These are phyloP conservation scores for Macrophomina tecta DNA, from an alignment of 2,329 filamentous ascomycete genomes.

Conservation along the genomic window DNA sequence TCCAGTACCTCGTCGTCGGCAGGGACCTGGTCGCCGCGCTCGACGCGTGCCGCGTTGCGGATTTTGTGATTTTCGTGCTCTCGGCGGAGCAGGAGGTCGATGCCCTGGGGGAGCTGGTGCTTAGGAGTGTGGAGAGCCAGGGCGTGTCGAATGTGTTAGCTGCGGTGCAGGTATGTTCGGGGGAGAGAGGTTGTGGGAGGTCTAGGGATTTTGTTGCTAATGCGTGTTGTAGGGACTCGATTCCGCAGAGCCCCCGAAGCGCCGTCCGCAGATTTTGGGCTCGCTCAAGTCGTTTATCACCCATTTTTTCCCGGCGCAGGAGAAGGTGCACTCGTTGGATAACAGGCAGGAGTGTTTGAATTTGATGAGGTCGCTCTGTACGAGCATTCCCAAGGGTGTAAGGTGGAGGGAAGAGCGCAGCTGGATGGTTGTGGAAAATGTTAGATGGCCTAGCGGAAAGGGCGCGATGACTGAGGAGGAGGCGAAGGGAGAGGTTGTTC, in stretches of 20 bases:
- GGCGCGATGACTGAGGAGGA: conserved; percentile 55
- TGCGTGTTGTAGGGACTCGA: conserved; percentile 62
- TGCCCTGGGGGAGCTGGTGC: conserved; percentile 79
- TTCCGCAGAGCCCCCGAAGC: conserved; percentile 78
- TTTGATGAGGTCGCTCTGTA: conserved; percentile 88
- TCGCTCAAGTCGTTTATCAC: conserved; percentile 92
- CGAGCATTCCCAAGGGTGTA: conserved; percentile 90
- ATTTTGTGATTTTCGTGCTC: conserved; percentile 87
- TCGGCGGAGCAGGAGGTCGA: conserved; percentile 86
- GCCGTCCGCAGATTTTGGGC: conserved; percentile 73
- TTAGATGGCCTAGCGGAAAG: conserved; percentile 69
- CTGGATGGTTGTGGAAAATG: conserved; percentile 90
- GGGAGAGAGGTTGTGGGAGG: not conserved
- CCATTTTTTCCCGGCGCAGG: conserved; percentile 91
- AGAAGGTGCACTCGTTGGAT: conserved; percentile 89
- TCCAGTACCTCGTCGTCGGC: conserved; percentile 81
- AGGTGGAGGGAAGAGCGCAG: conserved; percentile 93
- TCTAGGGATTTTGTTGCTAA: conserved; percentile 2
- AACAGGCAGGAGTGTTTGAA: conserved; percentile 90
- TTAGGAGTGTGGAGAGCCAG: conserved; percentile 89
- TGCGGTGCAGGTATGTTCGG: conserved; percentile 65
- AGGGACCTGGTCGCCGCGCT: conserved; percentile 77
- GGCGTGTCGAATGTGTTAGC: conserved; percentile 93
- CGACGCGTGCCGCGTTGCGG: conserved; percentile 85
- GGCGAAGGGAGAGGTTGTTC: conserved; percentile 63